Evolutionary conservation across 1,139 yeast genomes (phyloP), one percentile per base, ranked within the genome.

Genomic region (Taphrina wiesneri): DNA sequence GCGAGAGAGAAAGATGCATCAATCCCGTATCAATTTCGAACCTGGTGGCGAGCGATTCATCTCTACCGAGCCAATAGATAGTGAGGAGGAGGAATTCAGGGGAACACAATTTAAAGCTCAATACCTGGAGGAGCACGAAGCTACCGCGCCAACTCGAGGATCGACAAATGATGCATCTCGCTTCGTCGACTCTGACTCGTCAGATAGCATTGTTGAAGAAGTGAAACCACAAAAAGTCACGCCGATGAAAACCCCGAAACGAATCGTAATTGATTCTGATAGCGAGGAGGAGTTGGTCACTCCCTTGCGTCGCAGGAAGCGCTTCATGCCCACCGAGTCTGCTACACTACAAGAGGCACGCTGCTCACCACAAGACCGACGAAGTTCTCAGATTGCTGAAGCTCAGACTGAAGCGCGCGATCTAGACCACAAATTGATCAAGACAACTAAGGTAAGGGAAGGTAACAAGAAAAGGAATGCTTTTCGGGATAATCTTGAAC

Each of bases 241-340:
- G 43, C 17, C 43, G 3, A n/a, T n/a, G n/a, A 19, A 45, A n/a
- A 23, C 49, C n/a, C 28, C 49, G 9, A 45, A 45, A 23, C 26
- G 49, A 11, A 45, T 45, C 26, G 11, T 45, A 7, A 45, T 45
- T 2, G 49, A 45, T 6, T 49, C 54, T 21, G 63, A 59, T n/a
- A 59, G 63, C 19, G 64, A 60, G 57, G 64, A 60, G 30, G 64
- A 60, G 5, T 51, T 51, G 23, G 47, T 60, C 30, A 60, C 64
- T 17, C 64, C 64, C 2, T 30, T 45, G 13, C 51, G 52, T 7
- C 49, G 64, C 2, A 26, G 64, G 19, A 49, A 49, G 21, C 64
- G 64, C 34, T 60, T 47, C 32, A 49, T 49, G 52, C 64, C 64
- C 13, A 36, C 46, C 5, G 36, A 9, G 19, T 3, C 32, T 7